These are phyloP conservation scores for Aspergillus ibericus DNA, from an alignment of 2,329 filamentous ascomycete genomes.

Conservation along the genomic window DNA sequence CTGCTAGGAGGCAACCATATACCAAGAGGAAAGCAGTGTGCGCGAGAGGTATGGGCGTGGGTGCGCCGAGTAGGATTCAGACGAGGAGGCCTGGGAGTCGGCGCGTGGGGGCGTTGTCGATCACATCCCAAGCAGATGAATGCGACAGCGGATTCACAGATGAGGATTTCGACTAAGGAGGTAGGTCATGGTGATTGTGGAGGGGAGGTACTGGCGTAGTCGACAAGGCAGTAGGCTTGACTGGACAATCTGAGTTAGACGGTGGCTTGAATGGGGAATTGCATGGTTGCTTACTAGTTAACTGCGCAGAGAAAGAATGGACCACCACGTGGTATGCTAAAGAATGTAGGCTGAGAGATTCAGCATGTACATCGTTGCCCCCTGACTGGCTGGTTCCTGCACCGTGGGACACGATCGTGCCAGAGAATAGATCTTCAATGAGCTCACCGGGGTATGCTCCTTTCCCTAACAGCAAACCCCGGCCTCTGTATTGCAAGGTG, in stretches of 20 bases:
- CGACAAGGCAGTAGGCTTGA: constrained; percentile 30
- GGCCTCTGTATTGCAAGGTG: not conserved
- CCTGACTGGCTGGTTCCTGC: not conserved
- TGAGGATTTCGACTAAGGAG: constrained; percentile 32
- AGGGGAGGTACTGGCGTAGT: constrained; percentile 25
- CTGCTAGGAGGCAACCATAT: constrained; percentile 56
- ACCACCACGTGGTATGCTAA: not conserved
- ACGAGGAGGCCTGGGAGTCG: constrained; percentile 60
- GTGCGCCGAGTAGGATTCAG: constrained; percentile 53
- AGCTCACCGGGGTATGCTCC: not conserved
- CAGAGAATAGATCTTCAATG: not conserved
- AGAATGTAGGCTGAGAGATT: not conserved
- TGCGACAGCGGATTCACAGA: constrained; percentile 28
- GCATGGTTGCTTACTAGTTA: constrained; percentile 23
- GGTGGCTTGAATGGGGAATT: not conserved
- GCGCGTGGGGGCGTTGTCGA: constrained; percentile 42
- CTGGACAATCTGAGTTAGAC: constrained; percentile 27
- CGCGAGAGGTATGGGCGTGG: constrained; percentile 37
- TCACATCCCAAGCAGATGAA: constrained; percentile 30
- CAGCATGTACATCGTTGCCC: not conserved
- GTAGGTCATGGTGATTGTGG: not conserved
- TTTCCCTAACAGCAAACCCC: not conserved
- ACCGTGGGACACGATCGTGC: not conserved
- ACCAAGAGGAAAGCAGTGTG: constrained; percentile 50
- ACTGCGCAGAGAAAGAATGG: constrained; percentile 30